phyloP scores from a whole-genome alignment of 75 land plant genomes.

The Chamaecyparis obtusa region DNA sequence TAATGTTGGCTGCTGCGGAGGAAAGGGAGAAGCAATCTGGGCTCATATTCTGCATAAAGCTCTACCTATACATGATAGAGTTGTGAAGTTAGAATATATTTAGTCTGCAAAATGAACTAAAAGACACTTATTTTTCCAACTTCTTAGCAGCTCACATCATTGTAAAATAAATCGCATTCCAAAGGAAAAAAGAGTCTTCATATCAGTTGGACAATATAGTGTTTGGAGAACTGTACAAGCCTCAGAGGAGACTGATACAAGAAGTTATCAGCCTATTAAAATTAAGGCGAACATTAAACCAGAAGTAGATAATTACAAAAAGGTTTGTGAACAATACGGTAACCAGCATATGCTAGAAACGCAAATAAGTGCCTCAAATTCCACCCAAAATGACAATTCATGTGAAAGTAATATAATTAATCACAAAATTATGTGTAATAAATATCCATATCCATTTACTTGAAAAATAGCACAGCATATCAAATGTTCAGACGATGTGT shows the following conservation, averaged over 20 bases:
- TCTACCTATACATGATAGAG: conserved; percentile 63
- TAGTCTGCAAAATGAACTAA: neutral
- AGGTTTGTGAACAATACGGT: neutral
- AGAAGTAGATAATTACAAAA: neutral
- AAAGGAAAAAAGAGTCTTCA: neutral
- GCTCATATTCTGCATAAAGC: conserved; percentile 97
- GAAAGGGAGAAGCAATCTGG: conserved; percentile 76
- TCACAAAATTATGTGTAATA: neutral
- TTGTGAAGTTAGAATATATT: neutral
- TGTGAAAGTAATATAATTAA: neutral
- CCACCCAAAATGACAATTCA: neutral
- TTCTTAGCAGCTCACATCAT: neutral
- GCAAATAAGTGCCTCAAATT: neutral
- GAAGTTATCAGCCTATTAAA: neutral
- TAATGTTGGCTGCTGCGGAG: conserved; percentile 95
- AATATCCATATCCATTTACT: neutral
- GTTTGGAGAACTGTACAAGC: neutral
- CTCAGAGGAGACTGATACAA: neutral
- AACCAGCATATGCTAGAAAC: neutral
- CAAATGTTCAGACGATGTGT: neutral
- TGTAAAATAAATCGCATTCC: neutral
- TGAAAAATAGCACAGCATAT: neutral
- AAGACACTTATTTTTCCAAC: neutral
- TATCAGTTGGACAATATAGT: neutral
- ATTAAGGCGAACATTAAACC: neutral